Evolutionary conservation across 2,329 filamentous ascomycete genomes (phyloP).

Genomic region (Thelonectria discophora): DNA sequence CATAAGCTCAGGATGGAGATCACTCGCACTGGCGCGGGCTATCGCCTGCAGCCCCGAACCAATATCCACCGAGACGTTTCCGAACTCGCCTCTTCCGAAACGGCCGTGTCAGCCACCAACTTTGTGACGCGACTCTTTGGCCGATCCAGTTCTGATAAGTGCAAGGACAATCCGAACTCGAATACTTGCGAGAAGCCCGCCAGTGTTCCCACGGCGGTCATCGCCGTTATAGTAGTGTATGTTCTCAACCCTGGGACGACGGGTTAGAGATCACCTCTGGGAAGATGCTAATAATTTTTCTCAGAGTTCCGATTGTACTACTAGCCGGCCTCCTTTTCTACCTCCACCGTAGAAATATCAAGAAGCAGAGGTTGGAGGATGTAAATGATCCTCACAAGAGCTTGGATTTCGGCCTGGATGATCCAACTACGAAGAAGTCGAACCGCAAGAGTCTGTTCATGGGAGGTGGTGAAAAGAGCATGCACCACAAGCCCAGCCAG

Average conservation of each 20-base stretch:
- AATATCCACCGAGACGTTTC: constrained; percentile 36
- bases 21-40: constrained; percentile 28
- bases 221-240: constrained; percentile 76
- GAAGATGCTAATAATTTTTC: constrained; percentile 30
- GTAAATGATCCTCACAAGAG: constrained; percentile 86
- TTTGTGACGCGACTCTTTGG: constrained; percentile 34
- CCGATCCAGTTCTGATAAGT: constrained; percentile 30
- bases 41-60: constrained; percentile 42
- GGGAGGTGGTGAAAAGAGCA: constrained; percentile 64
- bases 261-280: not conserved
- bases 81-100: constrained; percentile 3
- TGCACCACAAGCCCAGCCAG: constrained; percentile 57
- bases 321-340: constrained; percentile 74
- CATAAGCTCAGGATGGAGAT: constrained; percentile 32
- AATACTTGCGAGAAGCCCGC: constrained; percentile 69
- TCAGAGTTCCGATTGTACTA: constrained; percentile 77
- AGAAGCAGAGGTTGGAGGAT: constrained; percentile 79
- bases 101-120: constrained; percentile 20
- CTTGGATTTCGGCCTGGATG: constrained; percentile 86
- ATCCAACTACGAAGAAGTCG: constrained; percentile 46
- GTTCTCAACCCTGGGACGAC: constrained; percentile 47
- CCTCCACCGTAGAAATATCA: constrained; percentile 81
- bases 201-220: constrained; percentile 65
- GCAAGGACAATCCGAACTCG: constrained; percentile 30
- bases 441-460: constrained; percentile 48